These are phyloP conservation scores for Phytophthora parvispora DNA, from an alignment of 352 stramenopile genomes.

Conservation along the genomic window DNA sequence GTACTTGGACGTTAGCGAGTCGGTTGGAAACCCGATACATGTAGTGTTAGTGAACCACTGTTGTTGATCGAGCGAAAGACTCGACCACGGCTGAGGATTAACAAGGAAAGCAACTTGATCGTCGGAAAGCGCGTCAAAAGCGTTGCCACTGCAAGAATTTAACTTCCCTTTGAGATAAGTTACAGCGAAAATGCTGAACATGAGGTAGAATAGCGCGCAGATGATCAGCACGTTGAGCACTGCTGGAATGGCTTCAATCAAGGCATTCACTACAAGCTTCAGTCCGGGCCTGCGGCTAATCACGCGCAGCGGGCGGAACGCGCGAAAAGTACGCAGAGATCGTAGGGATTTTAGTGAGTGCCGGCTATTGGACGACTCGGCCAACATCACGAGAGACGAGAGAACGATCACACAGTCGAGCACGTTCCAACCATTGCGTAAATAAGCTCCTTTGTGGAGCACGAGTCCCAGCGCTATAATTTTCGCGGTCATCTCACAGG, in stretches of 20 bases:
- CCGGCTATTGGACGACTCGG: slow-evolving; percentile 41
- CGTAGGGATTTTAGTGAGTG: slow-evolving; percentile 76
- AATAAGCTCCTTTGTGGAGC: slow-evolving; percentile 77
- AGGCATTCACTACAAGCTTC: slow-evolving; percentile 92
- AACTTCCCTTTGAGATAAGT: slow-evolving; percentile 95
- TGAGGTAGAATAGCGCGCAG: slow-evolving; percentile 94
- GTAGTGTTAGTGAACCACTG: slow-evolving; percentile 53
- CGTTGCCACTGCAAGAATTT: slow-evolving; percentile 74
- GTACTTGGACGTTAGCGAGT: slow-evolving; percentile 74
- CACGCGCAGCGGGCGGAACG: slow-evolving; percentile 91
- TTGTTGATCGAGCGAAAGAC: slow-evolving; percentile 44
- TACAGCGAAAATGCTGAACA: slow-evolving; percentile 96
- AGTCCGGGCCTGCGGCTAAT: slow-evolving; percentile 88
- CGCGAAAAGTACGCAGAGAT: slow-evolving; percentile 84
- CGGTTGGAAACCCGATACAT: slow-evolving; percentile 14
- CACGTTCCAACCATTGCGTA: slow-evolving; percentile 91
- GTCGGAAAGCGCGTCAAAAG: slow-evolving; percentile 55
- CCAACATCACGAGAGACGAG: slow-evolving; percentile 74
- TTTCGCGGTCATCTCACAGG: slow-evolving; percentile 90
- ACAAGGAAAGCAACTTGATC: slow-evolving; percentile 62
- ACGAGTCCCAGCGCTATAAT: slow-evolving; percentile 86
- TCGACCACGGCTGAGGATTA: slow-evolving; percentile 47
- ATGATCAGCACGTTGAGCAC: slow-evolving; percentile 92
- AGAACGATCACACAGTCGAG: slow-evolving; percentile 91
- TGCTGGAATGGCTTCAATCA: slow-evolving; percentile 88